Base-by-base conservation (phyloP, 305 asterid species). In the Ruellia speciosa region DNA sequence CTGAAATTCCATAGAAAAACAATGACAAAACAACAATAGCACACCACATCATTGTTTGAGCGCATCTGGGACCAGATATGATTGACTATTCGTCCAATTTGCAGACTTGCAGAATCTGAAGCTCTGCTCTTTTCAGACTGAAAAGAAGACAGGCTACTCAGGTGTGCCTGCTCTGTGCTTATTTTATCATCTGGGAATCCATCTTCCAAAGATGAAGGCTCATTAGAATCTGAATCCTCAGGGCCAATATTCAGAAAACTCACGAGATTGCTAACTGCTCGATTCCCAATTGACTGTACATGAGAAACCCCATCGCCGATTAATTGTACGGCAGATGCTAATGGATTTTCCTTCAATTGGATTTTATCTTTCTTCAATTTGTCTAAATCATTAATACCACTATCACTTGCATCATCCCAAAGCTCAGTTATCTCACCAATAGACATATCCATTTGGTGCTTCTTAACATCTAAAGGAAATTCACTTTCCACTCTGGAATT, bases 1-100 rank as follows among this genome's bases (percentile, higher is more conserved):
- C 99, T 88, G 77, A 93, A 93, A 60, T 88, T 93, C 99, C 99
- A 93, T 61, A 93, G 94, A 48, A 84, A 93, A 54, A 88, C 94
- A 40, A 93, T 79, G 70, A 88, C 68, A 49, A 93, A 93, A 75
- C 97, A 85, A 70, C 86, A 84, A 71, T 93, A 93, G 70, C 99
- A 93, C 59, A 93, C 99, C 15, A 93, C 77, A 53, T 93, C 99
- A 53, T 93, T 86, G 53, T 88, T 93, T 20, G 94, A 86, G 54
- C 84, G 75, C 96, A 88, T 88, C 59, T 83, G 95, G 41, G 82
- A 81, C 99, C 97, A 93, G 49, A 86, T 72, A 65, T 93, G 94
- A 34, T 63, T 65, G 66, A 93, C 66, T 66, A 93, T 88, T 59
- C 83, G 76, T 12, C 96, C 95, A 46, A 93, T 78, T 74, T 78